A percentile compares a stretch with the other conserved stretches of the same genome.
These are phyloP conservation scores for Talaromyces verruculosus DNA, from an alignment of 2,329 filamentous ascomycete genomes.

Conservation along the genomic window DNA sequence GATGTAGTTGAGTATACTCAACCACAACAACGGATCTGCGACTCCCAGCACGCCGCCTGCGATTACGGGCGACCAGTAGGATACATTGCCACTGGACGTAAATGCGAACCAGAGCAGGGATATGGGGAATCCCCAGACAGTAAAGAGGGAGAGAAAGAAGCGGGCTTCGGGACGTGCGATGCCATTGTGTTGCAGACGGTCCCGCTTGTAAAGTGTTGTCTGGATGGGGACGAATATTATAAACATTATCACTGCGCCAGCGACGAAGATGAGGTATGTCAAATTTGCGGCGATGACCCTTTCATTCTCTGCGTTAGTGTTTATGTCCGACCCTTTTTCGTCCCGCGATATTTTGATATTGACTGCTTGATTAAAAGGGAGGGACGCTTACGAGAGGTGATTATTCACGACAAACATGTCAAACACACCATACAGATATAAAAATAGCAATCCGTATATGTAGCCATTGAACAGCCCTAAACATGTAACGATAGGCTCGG, in stretches of 20 bases:
- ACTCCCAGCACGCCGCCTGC: constrained; percentile 44
- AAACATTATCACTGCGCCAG: constrained; percentile 39
- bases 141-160: constrained; percentile 44
- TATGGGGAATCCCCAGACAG: constrained; percentile 46
- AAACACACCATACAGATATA: constrained; percentile 47
- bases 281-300: constrained; percentile 43
- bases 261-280: constrained; percentile 18
- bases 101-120: constrained; percentile 48
- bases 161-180: constrained; percentile 43
- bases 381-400: constrained; percentile 39
- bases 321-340: neutral
- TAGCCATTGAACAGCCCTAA: constrained; percentile 46
- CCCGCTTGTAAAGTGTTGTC: constrained; percentile 43
- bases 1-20: constrained; percentile 48
- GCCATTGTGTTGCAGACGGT: constrained; percentile 37
- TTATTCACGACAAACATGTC: constrained; percentile 48
- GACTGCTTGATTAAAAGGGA: constrained; percentile 26
- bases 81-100: constrained; percentile 41
- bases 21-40: constrained; percentile 46
- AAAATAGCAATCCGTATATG: constrained; percentile 45
- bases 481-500: constrained; percentile 45
- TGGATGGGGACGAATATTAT: constrained; percentile 46
- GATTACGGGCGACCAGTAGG: constrained; percentile 45
- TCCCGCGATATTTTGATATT: neutral
- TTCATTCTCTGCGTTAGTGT: neutral